phyloP scores from a whole-genome alignment of 176 grass and related monocot genomes.

The Zoysia pacifica region DNA sequence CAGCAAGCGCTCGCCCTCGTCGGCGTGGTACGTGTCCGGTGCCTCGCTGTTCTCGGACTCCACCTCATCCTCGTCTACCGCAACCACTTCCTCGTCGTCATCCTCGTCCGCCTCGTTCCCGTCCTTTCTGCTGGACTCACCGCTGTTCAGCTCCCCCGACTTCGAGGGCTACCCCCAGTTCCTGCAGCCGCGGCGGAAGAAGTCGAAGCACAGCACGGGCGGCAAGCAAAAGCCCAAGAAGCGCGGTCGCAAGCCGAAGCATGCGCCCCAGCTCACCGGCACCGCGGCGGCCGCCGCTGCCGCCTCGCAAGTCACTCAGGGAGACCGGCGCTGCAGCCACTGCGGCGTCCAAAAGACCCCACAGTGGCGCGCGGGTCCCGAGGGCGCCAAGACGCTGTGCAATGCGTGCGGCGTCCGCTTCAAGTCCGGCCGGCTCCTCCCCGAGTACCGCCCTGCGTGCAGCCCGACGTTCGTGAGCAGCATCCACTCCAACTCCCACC shows the following conservation, averaged over 20 bases:
- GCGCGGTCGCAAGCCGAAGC: conserved; percentile 89
- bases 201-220: conserved; percentile 47
- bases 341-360: conserved; percentile 93
- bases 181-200: conserved; percentile 6
- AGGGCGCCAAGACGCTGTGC: conserved; percentile 92
- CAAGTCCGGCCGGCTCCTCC: conserved; percentile 91
- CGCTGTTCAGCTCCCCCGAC: neutral
- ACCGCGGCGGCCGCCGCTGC: neutral
- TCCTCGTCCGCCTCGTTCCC: conserved; percentile 68
- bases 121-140: conserved; percentile 45
- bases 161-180: conserved; percentile 19
- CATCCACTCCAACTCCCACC: conserved; percentile 94
- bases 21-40: conserved; percentile 52
- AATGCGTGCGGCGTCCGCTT: conserved; percentile 95
- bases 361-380: conserved; percentile 87
- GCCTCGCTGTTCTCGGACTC: conserved; percentile 49
- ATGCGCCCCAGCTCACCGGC: neutral
- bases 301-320: neutral
- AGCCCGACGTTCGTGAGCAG: conserved; percentile 72
- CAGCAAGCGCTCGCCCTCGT: conserved; percentile 59
- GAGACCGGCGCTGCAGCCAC: conserved; percentile 90
- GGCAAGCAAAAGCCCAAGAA: conserved; percentile 69
- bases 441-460: conserved; percentile 91
- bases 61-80: conserved; percentile 47
- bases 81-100: conserved; percentile 57